Base-by-base conservation (phyloP, 1,284 basidiomycete genomes). In the Porogramme epimiltina region DNA sequence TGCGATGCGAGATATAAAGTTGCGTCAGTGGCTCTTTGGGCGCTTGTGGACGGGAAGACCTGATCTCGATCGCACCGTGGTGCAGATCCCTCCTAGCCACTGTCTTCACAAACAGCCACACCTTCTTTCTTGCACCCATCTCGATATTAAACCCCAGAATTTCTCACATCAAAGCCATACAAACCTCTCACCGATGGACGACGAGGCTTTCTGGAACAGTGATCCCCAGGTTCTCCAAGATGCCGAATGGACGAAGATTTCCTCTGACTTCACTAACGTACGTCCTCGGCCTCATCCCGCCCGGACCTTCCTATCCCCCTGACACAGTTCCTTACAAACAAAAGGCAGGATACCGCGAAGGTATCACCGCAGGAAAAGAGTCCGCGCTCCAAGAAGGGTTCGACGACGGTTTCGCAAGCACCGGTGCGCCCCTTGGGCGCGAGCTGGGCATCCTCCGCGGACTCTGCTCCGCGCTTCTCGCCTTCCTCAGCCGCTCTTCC, bases 311-410 rank as follows among this genome's bases (percentile, higher is more conserved):
- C 36, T 2, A 18, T 6, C 24, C 11, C 34, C 24, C 16, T 18
- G 8, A 13, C 18, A 5, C 34, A 10, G 5, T 16, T n/a, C 10
- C 9, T n/a, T 5, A 37, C 34, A n/a, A 9, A 6, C 8, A 48
- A 28, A 52, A 95, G 93, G 81, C 82, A 19, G 93, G 93, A 2
- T 95, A 94, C 63, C 83, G 92, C 16, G 91, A 94, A 69, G 93
- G 92, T 23, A 93, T 95, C 59, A 89, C 84, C 0, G 84, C 85
- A 3, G 92, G 93, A 10, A 95, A 95, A 67, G 88, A 93, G 68
- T 75, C 78, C 1, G 82, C 83, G 10, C 75, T 94, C 0, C 92
- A 95, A 61, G 73, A 81, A 54, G 92, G 91, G 0, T 95, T 95
- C 62, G 89, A 95, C 65, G 73, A 76, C 16, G 92, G 89, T 16